Evolutionary conservation across 2,329 filamentous ascomycete genomes (phyloP).

Genomic region (Aureobasidium sp.): DNA sequence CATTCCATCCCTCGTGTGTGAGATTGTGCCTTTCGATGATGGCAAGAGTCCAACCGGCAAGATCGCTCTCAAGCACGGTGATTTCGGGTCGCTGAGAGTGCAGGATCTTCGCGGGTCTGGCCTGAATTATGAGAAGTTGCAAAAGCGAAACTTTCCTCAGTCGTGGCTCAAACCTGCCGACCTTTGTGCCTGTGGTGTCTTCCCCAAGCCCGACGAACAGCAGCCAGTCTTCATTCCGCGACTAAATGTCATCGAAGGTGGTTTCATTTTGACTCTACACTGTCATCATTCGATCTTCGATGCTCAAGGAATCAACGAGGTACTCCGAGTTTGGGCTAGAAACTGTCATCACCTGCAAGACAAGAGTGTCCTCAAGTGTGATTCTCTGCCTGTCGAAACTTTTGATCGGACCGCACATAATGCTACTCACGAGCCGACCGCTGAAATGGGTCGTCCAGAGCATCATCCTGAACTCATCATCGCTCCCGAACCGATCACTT

Average conservation of each 20-base stretch:
- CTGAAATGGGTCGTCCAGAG: background rate
- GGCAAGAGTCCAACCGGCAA: background rate
- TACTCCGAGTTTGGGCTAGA: background rate
- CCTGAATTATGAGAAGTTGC: background rate
- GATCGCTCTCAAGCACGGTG: background rate
- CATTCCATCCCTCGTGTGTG: background rate
- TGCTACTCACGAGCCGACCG: background rate
- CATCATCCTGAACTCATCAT: background rate
- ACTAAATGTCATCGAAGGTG: background rate
- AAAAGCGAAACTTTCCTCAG: background rate
- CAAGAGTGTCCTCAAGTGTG: background rate
- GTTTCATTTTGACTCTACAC: background rate
- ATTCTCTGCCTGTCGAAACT: background rate
- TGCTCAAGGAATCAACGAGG: background rate
- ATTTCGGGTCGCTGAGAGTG: background rate
- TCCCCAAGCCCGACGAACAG: background rate
- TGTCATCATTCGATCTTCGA: background rate
- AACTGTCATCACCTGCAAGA: background rate
- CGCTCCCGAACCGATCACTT: background rate
- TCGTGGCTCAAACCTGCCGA: background rate
- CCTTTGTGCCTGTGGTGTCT: background rate
- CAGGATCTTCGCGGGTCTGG: background rate
- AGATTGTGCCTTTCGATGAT: background rate
- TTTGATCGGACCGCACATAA: background rate
- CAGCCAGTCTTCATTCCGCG: background rate